Conservation (phyloP, 768 basidiomycete species). For the Suillus placidus region DNA sequence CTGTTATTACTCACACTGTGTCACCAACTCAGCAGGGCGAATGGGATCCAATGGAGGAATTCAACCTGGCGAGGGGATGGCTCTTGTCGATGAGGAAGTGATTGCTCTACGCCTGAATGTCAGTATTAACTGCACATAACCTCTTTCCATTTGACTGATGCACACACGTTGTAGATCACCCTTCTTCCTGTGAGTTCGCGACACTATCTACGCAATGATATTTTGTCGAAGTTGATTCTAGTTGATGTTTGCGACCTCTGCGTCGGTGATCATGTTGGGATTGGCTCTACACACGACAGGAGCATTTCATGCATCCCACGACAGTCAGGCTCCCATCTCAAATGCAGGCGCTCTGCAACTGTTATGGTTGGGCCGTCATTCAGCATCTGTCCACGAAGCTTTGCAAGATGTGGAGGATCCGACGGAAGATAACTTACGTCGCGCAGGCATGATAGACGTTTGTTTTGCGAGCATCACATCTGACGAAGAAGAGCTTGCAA, state of each 20-base stretch:
- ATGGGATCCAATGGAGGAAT: neutral
- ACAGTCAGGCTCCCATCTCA: neutral
- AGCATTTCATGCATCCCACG: neutral
- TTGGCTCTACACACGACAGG: neutral
- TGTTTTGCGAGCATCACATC: constrained; percentile 2
- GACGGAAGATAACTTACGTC: constrained; percentile 1
- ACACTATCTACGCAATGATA: neutral
- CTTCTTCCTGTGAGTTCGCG: constrained; percentile 5
- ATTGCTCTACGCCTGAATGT: neutral
- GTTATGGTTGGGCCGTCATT: constrained; percentile 2
- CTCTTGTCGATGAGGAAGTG: neutral
- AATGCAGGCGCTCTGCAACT: neutral
- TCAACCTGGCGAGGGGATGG: neutral
- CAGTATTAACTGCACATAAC: neutral
- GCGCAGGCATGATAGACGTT: constrained; percentile 10
- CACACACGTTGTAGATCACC: constrained; percentile 1
- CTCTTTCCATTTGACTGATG: neutral
- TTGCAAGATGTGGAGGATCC: neutral
- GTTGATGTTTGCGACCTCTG: constrained; percentile 6
- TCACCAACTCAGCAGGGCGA: neutral
- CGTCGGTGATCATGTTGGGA: constrained; percentile 7
- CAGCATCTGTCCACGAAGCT: neutral
- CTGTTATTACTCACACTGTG: neutral
- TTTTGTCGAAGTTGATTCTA: neutral
- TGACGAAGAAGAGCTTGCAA: neutral